A percentile compares a stretch with the other conserved stretches of the same genome.
These are phyloP conservation scores for Syncephalastrum contaminatum DNA, from an alignment of 371 early-diverging fungal genomes.

Conservation along the genomic window DNA sequence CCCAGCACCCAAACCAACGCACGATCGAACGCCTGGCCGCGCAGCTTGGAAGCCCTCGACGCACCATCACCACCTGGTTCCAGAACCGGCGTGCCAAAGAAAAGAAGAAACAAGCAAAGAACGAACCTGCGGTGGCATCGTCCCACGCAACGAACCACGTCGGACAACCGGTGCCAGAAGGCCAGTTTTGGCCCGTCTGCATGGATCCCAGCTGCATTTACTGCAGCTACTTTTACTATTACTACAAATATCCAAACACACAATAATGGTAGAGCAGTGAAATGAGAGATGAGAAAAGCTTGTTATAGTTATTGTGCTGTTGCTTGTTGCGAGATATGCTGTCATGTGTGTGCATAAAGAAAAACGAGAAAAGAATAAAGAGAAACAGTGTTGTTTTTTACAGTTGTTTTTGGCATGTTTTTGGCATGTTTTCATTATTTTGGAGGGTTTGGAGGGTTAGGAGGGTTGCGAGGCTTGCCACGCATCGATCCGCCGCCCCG, in stretches of 20 bases:
- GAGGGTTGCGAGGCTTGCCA: conserved; percentile 1
- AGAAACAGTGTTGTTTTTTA: conserved; percentile 3
- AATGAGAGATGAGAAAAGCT: neutral
- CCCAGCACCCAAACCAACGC: conserved; percentile 24
- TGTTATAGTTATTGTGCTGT: conserved; percentile 3
- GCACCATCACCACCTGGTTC: conserved; percentile 43
- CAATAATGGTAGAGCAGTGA: too few relatives aligned
- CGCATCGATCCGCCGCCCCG: conserved; percentile 18
- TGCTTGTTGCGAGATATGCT: conserved; percentile 3
- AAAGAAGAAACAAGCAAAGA: conserved; percentile 7
- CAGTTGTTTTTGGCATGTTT: conserved; percentile 5
- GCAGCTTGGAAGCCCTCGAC: conserved; percentile 21
- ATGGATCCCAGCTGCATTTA: too few relatives aligned
- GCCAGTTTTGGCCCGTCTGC: too few relatives aligned
- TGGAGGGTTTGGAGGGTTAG: too few relatives aligned
- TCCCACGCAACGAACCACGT: neutral
- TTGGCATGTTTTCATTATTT: too few relatives aligned
- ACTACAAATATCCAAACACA: too few relatives aligned
- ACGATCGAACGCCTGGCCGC: conserved; percentile 23
- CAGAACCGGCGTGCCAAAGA: conserved; percentile 46
- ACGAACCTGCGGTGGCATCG: neutral
- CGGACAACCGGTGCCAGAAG: too few relatives aligned
- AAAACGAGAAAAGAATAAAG: neutral
- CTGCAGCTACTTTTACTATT: too few relatives aligned
- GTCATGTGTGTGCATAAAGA: conserved; percentile 4